Evolutionary conservation across 163 green algal species (phyloP).

Genomic region (Chlamydomonas reinhardtii): DNA sequence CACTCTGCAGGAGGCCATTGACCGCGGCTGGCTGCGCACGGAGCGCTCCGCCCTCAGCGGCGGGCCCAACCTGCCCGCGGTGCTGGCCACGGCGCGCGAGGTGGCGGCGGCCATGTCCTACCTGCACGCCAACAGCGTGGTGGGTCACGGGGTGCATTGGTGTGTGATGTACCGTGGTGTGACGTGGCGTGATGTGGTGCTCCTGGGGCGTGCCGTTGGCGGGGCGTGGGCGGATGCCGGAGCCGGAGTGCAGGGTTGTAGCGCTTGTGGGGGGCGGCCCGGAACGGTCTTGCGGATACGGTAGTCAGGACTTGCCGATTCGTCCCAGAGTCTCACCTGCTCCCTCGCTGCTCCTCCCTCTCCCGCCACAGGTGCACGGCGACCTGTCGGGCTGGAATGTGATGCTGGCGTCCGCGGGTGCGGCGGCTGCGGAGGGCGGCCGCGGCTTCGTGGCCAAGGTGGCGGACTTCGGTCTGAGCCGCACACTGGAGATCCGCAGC

Average conservation of each 20-base stretch:
- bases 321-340: no score
- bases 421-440: constrained; percentile 21
- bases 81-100: constrained; percentile 64
- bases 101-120: constrained; percentile 70
- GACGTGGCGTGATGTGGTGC: no score
- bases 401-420: constrained; percentile 50
- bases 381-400: constrained; percentile 59
- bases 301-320: no score
- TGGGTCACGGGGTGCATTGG: no score
- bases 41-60: constrained; percentile 43
- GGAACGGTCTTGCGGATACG: no score
- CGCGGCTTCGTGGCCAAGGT: constrained; percentile 74
- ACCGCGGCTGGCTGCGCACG: constrained; percentile 66
- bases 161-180: no score
- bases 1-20: constrained; percentile 67
- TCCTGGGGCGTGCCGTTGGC: no score
- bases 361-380: constrained; percentile 63
- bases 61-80: constrained; percentile 53
- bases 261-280: no score
- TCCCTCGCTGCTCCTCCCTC: no score
- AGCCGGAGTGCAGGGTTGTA: no score
- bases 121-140: constrained; percentile 71
- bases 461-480: constrained; percentile 65
- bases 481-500: constrained; percentile 33
- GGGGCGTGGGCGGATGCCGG: no score